Evolutionary conservation across 2,329 filamentous ascomycete genomes (phyloP).

Genomic region (Knufia petricola): DNA sequence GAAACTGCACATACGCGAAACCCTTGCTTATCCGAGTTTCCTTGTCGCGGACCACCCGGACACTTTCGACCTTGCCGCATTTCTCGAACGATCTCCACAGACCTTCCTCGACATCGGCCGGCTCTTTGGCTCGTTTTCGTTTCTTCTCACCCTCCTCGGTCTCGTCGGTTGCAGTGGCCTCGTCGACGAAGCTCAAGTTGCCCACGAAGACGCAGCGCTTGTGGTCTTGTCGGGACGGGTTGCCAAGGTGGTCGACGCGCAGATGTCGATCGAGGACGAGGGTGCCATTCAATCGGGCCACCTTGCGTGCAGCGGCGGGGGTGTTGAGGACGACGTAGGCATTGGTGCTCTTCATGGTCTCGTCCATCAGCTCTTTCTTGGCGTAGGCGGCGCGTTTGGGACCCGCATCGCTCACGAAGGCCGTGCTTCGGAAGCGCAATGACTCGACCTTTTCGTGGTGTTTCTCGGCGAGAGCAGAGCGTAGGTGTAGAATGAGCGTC

Average conservation of each 20-base stretch:
- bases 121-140: constrained; percentile 58
- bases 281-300: constrained; percentile 72
- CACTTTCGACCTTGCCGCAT: constrained; percentile 78
- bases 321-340: constrained; percentile 87
- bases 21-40: constrained; percentile 92
- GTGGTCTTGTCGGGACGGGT: constrained; percentile 73
- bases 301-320: constrained; percentile 62
- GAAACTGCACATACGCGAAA: constrained; percentile 95
- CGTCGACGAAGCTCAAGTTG: constrained; percentile 91
- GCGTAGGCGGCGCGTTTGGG: constrained; percentile 94
- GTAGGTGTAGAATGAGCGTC: constrained; percentile 63
- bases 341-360: constrained; percentile 86
- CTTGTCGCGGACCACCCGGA: constrained; percentile 80
- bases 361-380: constrained; percentile 79
- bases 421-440: constrained; percentile 85
- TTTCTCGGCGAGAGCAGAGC: constrained; percentile 56
- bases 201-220: constrained; percentile 91
- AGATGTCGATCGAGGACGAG: constrained; percentile 78
- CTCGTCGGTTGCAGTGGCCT: constrained; percentile 59
- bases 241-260: constrained; percentile 80
- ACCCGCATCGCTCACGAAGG: constrained; percentile 65
- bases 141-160: constrained; percentile 56
- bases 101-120: constrained; percentile 85
- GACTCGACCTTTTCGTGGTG: constrained; percentile 70
- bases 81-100: constrained; percentile 73